Conservation (phyloP, 225 moss, liverwort and hornwort species). For the Asterella californica region DNA sequence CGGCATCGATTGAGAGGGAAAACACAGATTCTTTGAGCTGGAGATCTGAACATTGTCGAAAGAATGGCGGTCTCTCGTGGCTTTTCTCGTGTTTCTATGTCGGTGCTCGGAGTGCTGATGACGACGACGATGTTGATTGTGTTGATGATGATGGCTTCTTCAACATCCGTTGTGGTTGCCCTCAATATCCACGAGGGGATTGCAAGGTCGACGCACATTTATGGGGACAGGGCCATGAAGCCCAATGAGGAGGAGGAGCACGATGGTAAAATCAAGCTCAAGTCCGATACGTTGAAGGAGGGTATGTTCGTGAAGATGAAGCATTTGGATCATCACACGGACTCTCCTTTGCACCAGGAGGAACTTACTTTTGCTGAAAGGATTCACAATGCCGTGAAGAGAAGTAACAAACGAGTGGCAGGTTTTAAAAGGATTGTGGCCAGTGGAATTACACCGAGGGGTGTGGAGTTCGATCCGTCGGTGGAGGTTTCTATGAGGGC, state of each 20-base stretch:
- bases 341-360: slow-evolving; percentile 14
- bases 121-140: not conserved
- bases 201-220: slow-evolving; percentile 14
- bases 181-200: slow-evolving; percentile 31
- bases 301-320: slow-evolving; percentile 6
- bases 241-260: not conserved
- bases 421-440: not conserved
- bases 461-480: slow-evolving; percentile 11
- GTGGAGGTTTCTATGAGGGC: not conserved
- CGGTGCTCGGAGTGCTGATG: not conserved
- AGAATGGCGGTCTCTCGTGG: too few species aligned
- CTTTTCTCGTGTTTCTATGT: too few species aligned
- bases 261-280: slow-evolving; percentile 7
- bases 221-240: not conserved
- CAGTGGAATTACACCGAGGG: slow-evolving; percentile 8
- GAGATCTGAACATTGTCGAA: too few species aligned
- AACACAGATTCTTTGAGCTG: too few species aligned
- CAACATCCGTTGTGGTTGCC: not conserved
- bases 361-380: slow-evolving; percentile 10
- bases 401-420: slow-evolving; percentile 19
- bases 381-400: slow-evolving; percentile 22
- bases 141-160: not conserved
- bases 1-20: too few species aligned
- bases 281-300: not conserved
- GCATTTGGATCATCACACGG: slow-evolving; percentile 26